These are phyloP conservation scores for Plantago rigida DNA, from an alignment of 305 asterid genomes.

Conservation along the genomic window DNA sequence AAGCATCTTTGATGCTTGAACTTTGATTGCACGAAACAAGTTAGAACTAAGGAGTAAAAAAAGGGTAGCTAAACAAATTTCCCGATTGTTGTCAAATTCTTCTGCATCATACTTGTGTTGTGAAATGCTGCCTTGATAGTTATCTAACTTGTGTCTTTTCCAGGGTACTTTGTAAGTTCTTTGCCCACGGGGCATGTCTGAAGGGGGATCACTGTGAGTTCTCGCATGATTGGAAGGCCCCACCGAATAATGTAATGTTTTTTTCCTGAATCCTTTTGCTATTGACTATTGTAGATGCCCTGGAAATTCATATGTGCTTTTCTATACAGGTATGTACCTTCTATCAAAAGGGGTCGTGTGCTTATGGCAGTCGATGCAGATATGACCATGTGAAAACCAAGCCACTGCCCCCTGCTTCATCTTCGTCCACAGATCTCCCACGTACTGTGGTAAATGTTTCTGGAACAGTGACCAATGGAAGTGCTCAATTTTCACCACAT, in stretches of 20 bases:
- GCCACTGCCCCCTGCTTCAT: slow-evolving; percentile 34
- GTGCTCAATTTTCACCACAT: not conserved
- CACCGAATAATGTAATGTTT: slow-evolving; percentile 48
- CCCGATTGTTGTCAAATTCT: not conserved
- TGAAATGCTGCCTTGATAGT: slow-evolving; percentile 1
- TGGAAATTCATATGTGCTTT: slow-evolving; percentile 10
- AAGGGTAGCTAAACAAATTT: not conserved
- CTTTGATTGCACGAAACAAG: not conserved
- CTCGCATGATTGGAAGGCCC: slow-evolving; percentile 62
- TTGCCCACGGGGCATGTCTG: slow-evolving; percentile 64
- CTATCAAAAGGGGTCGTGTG: slow-evolving; percentile 58
- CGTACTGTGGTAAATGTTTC: slow-evolving; percentile 26
- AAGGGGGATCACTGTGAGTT: slow-evolving; percentile 73
- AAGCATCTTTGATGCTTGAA: not conserved
- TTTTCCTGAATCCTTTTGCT: slow-evolving; percentile 13
- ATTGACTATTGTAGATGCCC: slow-evolving; percentile 6
- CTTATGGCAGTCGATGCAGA: slow-evolving; percentile 60
- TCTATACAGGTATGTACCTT: slow-evolving; percentile 50
- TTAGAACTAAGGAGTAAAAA: not conserved
- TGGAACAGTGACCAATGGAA: slow-evolving; percentile 27
- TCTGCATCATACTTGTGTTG: not conserved
- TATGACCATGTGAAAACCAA: slow-evolving; percentile 46
- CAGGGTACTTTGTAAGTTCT: slow-evolving; percentile 73
- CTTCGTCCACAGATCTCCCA: slow-evolving; percentile 37
- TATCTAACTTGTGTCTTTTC: slow-evolving; percentile 23